Percentiles rank a stretch among this genome's conserved stretches.
phyloP scores from a whole-genome alignment of 2,329 filamentous ascomycete genomes.

The Pestalotiopsis sp. region DNA sequence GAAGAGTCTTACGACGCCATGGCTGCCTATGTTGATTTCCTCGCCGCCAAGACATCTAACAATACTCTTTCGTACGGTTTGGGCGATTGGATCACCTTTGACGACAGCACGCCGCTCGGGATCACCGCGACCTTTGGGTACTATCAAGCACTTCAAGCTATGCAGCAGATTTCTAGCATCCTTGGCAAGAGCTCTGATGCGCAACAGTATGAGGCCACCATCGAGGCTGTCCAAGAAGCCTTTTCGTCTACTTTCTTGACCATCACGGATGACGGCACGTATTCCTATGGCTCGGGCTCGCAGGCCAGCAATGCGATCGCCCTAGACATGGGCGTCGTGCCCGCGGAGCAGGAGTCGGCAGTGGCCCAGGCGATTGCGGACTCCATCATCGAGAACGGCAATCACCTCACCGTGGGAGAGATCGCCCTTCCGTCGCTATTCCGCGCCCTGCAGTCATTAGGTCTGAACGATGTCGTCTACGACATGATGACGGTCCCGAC shows the following conservation, averaged over 20 bases:
- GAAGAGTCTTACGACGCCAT: neutral
- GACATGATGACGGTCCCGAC: neutral
- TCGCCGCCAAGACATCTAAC: neutral
- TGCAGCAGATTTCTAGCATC: neutral
- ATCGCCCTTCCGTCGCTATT: neutral
- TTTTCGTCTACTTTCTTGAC: neutral
- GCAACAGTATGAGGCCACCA: neutral
- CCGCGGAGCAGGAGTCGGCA: neutral
- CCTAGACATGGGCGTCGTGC: neutral
- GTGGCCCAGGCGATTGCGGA: neutral
- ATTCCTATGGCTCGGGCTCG: neutral
- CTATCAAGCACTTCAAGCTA: neutral
- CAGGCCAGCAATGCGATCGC: neutral
- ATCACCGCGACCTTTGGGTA: neutral
- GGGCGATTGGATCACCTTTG: slow-evolving; percentile 2
- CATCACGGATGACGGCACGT: neutral
- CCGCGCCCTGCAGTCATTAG: neutral
- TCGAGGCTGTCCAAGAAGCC: neutral
- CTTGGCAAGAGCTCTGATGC: neutral
- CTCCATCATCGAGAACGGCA: neutral
- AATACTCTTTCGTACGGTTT: neutral
- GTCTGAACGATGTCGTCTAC: neutral
- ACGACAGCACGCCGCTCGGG: neutral
- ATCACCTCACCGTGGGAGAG: neutral
- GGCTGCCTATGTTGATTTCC: neutral